Base-by-base conservation (phyloP, 257 asterid genomes). In the Solanum clarkiae region DNA sequence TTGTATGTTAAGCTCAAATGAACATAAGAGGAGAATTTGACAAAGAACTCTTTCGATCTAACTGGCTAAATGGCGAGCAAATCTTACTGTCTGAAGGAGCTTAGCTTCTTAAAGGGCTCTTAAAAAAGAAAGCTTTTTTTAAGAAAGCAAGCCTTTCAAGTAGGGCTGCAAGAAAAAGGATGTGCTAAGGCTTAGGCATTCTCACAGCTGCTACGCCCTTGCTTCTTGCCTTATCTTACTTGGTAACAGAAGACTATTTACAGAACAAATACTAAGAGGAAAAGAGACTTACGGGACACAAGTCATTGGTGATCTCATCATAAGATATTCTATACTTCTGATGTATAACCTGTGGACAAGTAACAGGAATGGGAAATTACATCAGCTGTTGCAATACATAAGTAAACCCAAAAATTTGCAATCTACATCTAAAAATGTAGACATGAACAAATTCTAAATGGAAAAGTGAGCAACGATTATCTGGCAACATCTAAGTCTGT, bases 261-360 rank as follows among this genome's bases (percentile, higher is more conserved):
- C 57, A 47, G 53, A 54, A 20, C 51, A 6, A 84, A 69, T 17
- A 15, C 13, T n/a, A 54, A 42, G 63, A 47, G 42, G n/a, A 36
- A 44, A 83, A 62, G 59, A 80, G 85, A 92, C 99, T 95, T 91
- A 96, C 99, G 68, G 99, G 99, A 86, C 99, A 97, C 85, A 97
- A 91, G 89, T 97, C 99, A 85, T 97, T 93, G 81, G 92, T 93
- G 87, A 97, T 97, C 90, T 97, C 98, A 86, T 97, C 99, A 81
- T 92, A 97, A 8, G 98, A 97, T 92, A 97, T 95, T 88, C 98
- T 92, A 93, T 92, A 97, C 89, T 97, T 97, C 91, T 97, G 98
- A 91, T 95, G 99, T 80, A 97, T 97, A 87, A 97, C 98, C 99
- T 95, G 94, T 88, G 84, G 80, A 81, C 54, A 72, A 69, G 56